Base-by-base conservation (phyloP, 2,329 filamentous ascomycete species). In the Penicillium carneum region DNA sequence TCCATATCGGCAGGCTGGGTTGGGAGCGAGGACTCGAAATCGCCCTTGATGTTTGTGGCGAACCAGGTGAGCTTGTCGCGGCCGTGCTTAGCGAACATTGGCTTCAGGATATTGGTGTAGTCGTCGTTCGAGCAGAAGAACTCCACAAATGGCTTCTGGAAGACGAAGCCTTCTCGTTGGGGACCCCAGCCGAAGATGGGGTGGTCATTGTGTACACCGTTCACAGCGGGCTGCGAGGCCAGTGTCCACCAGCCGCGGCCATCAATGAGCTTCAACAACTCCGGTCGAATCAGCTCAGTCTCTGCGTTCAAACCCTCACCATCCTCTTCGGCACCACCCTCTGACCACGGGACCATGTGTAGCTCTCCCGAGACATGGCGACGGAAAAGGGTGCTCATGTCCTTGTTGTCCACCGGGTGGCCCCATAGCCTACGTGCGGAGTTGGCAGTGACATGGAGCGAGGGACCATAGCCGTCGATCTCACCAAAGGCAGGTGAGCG, bases 391-490 rank as follows among this genome's bases (percentile, higher is more conserved):
- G 84, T 81, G 69, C 87, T 93, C 70, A 99, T 90, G 72, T 98
- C 93, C 33, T 84, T 81, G 1, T 76, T 76, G 4, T 85, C 86
- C 29, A 84, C 86, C 0, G 95, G 95, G 61, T 90, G 84, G 23
- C 91, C 92, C 95, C 95, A 99, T 34, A 97, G 84, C 66, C 86
- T 85, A 66, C 94, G 86, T 12, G 95, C 95, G 73, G 93, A 88
- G 2, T 88, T 85, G n/a, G 92, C 87, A 0, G 91, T 92, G 74
- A 97, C 92, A 80, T 97, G 95, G 41, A 99, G 83, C 59, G 90
- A 95, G n/a, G 96, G 93, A 11, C 95, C 95, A 74, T 98, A 98
- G n/a, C 94, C 94, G 73, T 98, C 93, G 61, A 97, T 97, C 77
- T 97, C 93, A 71, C 94, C 94, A 74, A 96, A 98, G 0, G 94